phyloP scores from a whole-genome alignment of 2,329 filamentous ascomycete genomes.

The Sclerotinia spermophila region DNA sequence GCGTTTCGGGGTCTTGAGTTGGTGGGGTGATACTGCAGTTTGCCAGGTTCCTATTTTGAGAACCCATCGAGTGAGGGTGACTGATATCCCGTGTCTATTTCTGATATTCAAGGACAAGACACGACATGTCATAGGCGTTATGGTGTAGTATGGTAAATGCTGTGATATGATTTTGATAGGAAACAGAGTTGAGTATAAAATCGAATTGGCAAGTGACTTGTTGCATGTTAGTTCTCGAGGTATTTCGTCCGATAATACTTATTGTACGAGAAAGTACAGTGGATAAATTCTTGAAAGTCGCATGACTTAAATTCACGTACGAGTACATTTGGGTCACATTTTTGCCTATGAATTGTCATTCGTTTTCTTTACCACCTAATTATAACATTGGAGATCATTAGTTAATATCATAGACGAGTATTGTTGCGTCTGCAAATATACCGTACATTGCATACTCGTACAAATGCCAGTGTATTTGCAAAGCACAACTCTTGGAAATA shows the following conservation, averaged over 20 bases:
- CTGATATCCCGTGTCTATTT: constrained; percentile 2
- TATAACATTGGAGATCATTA: not conserved
- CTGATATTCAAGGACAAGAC: not conserved
- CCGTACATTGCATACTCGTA: not conserved
- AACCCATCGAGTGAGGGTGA: not conserved
- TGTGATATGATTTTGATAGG: constrained; percentile 7
- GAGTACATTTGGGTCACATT: not conserved
- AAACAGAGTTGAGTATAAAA: not conserved
- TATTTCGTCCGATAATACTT: constrained; percentile 14
- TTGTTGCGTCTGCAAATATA: constrained; percentile 8
- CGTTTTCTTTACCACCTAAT: not conserved
- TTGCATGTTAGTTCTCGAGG: constrained; percentile 14
- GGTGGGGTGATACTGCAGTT: constrained; percentile 2
- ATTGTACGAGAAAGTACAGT: not conserved
- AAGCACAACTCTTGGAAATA: not conserved
- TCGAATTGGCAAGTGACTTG: constrained; percentile 18
- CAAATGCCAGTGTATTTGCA: not conserved
- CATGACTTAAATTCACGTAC: constrained; percentile 13
- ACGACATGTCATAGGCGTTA: not conserved
- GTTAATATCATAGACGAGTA: not conserved
- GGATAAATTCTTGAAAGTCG: constrained; percentile 6
- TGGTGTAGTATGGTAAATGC: not conserved
- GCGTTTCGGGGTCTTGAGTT: constrained; percentile 15
- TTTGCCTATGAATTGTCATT: not conserved
- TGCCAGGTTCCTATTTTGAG: constrained; percentile 7